Base-by-base conservation (phyloP, 2,329 filamentous ascomycete species). In the Sclerotinia subarctica region DNA sequence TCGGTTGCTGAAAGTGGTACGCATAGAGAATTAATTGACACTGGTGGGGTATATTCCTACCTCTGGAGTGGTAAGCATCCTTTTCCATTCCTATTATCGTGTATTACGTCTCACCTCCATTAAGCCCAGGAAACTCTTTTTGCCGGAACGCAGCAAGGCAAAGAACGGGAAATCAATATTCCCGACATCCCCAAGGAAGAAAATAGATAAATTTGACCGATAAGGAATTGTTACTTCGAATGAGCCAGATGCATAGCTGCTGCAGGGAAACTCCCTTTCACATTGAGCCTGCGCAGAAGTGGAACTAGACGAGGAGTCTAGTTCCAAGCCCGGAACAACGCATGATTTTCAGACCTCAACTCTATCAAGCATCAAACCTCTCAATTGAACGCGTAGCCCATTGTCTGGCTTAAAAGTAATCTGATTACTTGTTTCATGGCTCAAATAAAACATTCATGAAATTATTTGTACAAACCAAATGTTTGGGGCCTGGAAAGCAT, bases 1-100 rank as follows among this genome's bases (percentile, higher is more conserved):
- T 83, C 82, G 19, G 93, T 98, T n/a, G 92, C 89, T 2, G 95
- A 98, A 81, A 88, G 86, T 78, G 95, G 95, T 19, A 96, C 91
- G 21, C 95, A 99, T 78, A 85, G 90, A 69, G 86, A 95, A 77
- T 80, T 99, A 69, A 87, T 98, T 70, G 90, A 95, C 73, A 82
- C 80, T 21, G 90, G 86, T 15, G 92, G 93, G 0, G 83, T 97
- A 29, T 98, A 98, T 78, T 88, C 91, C 8, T 90, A 96, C 79
- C 82, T 98, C 57, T 98, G 94, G 94, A 94, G 89, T 80, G 89
- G 90, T 92, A 81, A 84, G 89, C 3, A 56, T 19, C 26, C 58
- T 53, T 26, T 66, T 47, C 24, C 59, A 49, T 64, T 56, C 59
- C 35, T 58, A 49, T 29, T 58, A n/a, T 42, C 66, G 19, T 49